Conservation (phyloP, 1,139 yeast species). For the Suhomyces guaymorum region DNA sequence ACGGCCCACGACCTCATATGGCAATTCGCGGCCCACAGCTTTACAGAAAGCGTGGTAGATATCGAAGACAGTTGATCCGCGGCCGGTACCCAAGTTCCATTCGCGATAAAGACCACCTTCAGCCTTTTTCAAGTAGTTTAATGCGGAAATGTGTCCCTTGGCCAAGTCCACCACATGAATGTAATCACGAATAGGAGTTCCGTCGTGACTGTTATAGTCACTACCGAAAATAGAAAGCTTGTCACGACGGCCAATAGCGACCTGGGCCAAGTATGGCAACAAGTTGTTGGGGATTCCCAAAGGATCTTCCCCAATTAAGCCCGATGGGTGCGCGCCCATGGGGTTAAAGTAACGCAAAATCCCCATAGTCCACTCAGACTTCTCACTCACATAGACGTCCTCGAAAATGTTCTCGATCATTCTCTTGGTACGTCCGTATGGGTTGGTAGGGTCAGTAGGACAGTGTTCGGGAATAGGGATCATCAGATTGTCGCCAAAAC, state of each 20-base stretch:
- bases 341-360: slow-evolving; percentile 78
- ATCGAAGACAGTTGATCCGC: slow-evolving; percentile 75
- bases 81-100: slow-evolving; percentile 85
- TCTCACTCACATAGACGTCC: slow-evolving; percentile 54
- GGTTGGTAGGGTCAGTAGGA: slow-evolving; percentile 75
- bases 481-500: slow-evolving; percentile 58
- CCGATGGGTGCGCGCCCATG: slow-evolving; percentile 84
- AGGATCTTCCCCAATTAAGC: slow-evolving; percentile 79
- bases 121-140: slow-evolving; percentile 46
- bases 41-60: slow-evolving; percentile 65
- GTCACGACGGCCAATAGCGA: slow-evolving; percentile 71
- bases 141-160: slow-evolving; percentile 75
- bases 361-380: slow-evolving; percentile 57
- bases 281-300: slow-evolving; percentile 75
- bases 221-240: slow-evolving; percentile 65
- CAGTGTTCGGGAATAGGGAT: slow-evolving; percentile 81
- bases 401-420: slow-evolving; percentile 63
- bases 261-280: slow-evolving; percentile 75
- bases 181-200: slow-evolving; percentile 82
- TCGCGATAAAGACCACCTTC: slow-evolving; percentile 60
- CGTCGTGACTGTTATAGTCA: slow-evolving; percentile 71
- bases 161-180: slow-evolving; percentile 83
- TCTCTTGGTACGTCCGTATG: slow-evolving; percentile 74
- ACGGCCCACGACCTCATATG: slow-evolving; percentile 64
- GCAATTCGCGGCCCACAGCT: slow-evolving; percentile 68